These are phyloP conservation scores for Fusarium annulatum DNA, from an alignment of 2,329 filamentous ascomycete genomes.

Conservation along the genomic window DNA sequence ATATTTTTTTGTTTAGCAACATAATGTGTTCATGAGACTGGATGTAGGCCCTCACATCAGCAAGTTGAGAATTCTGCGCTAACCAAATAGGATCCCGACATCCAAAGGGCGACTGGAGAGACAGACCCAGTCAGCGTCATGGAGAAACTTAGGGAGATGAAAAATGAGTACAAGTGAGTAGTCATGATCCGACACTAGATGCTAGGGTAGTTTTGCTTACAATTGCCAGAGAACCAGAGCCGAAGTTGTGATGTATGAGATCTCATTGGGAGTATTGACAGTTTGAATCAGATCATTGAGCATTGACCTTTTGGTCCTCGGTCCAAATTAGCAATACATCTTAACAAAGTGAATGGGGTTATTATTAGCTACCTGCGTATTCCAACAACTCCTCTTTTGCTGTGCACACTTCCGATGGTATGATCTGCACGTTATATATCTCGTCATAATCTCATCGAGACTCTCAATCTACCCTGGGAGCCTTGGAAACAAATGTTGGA, in stretches of 20 bases:
- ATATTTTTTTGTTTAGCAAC: neutral
- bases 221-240: neutral
- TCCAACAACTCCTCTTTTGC: too few species aligned
- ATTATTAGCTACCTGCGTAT: too few species aligned
- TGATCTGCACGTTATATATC: neutral
- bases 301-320: too few species aligned
- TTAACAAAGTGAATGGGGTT: neutral
- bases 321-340: neutral
- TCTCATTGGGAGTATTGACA: rapidly evolving
- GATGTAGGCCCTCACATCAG: neutral
- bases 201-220: neutral
- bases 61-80: rapidly evolving
- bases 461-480: neutral
- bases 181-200: rapidly evolving
- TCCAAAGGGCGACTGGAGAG: neutral
- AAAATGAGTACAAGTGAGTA: neutral
- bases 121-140: neutral
- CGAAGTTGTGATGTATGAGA: neutral
- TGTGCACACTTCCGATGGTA: neutral
- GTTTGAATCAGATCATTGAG: neutral
- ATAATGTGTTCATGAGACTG: neutral
- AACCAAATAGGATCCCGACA: neutral
- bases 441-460: neutral
- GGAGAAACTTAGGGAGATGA: neutral
- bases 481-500: neutral